Evolutionary conservation across 2,329 filamentous ascomycete species (phyloP).

Genomic region (Fusarium sterilihyphosum): DNA sequence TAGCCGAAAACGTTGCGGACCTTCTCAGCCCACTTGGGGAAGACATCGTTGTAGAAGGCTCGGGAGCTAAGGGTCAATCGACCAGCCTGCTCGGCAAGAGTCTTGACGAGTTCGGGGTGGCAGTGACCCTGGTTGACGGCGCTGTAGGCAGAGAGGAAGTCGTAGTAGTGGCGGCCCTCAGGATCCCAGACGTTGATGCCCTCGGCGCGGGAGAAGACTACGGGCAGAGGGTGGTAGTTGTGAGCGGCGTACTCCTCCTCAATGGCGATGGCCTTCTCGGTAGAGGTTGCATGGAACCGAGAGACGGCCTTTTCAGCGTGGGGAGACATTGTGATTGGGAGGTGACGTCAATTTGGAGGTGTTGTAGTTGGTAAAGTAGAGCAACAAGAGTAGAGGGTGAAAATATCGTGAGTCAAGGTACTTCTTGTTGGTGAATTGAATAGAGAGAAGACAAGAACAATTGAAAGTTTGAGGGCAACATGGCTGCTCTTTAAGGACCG

Average conservation of each 20-base stretch:
- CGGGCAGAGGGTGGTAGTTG: constrained; percentile 97
- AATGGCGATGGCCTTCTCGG: constrained; percentile 78
- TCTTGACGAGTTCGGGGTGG: constrained; percentile 91
- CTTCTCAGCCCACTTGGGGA: constrained; percentile 38
- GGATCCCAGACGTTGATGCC: constrained; percentile 96
- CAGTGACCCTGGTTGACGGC: constrained; percentile 37
- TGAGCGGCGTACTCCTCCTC: constrained; percentile 91
- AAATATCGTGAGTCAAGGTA: background rate
- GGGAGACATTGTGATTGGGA: constrained; percentile 60
- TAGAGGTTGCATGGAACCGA: constrained; percentile 79
- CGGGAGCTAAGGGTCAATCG: constrained; percentile 61
- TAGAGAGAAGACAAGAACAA: constrained; percentile 5
- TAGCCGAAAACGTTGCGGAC: constrained; percentile 34
- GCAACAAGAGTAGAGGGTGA: constrained; percentile 8
- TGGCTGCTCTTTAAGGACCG: constrained; percentile 36
- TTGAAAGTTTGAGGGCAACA: constrained; percentile 1
- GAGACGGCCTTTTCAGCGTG: constrained; percentile 60
- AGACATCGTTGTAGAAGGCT: constrained; percentile 37
- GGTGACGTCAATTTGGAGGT: constrained; percentile 2
- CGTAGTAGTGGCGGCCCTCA: constrained; percentile 93
- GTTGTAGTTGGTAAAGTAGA: background rate
- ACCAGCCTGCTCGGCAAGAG: constrained; percentile 87
- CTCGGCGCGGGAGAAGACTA: constrained; percentile 88
- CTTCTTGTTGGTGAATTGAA: constrained; percentile 1
- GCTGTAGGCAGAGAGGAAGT: constrained; percentile 92